Evolutionary conservation across 306 rosid species (phyloP), one percentile per base, ranked within the genome.

Genomic region (Malus orientalis): DNA sequence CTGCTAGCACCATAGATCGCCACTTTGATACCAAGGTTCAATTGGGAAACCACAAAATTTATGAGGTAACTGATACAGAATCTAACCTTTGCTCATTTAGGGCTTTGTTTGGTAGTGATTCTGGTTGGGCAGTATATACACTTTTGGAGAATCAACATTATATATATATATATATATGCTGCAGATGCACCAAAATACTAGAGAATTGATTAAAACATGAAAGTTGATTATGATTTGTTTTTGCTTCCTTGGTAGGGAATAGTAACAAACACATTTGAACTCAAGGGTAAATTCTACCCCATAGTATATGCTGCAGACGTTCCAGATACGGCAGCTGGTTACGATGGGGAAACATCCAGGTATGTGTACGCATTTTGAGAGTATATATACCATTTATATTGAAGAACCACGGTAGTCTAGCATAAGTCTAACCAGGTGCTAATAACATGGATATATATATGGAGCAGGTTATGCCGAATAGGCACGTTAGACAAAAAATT

Each of bases 231-330:
- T 5, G 32, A 16, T 63, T 15, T 63, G 4, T 29, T 1, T 55
- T 68, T 25, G 0, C 22, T 36, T 45, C 7, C 4, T 62, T 2
- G 69, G 7, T 51, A 91, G 96, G 96, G 96, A 71, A 4, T 44
- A 20, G 67, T 89, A 55, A 66, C 85, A 14, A 88, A 91, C 54
- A 81, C 81, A 36, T 79, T 81, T 65, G 84, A 84, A 73, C 84
- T 84, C 15, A 51, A 60, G 9, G 59, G 77, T 10, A 71, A 78
- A 68, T 47, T 36, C 49, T 78, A 70, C 71, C 90, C 90, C 1
- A 19, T 91, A 6, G 32, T 91, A 70, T 81, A 60, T 13, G 87
- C 72, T 15, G 84, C 89, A 62, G 82, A 91, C 72, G 80, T 81
- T 76, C 86, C 88, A 4, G 88, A 88, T 51, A 63, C 6, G 8